A percentile compares a stretch with the other conserved stretches of the same genome.
phyloP scores from a whole-genome alignment of 306 rosid species.

The Coriaria nepalensis region DNA sequence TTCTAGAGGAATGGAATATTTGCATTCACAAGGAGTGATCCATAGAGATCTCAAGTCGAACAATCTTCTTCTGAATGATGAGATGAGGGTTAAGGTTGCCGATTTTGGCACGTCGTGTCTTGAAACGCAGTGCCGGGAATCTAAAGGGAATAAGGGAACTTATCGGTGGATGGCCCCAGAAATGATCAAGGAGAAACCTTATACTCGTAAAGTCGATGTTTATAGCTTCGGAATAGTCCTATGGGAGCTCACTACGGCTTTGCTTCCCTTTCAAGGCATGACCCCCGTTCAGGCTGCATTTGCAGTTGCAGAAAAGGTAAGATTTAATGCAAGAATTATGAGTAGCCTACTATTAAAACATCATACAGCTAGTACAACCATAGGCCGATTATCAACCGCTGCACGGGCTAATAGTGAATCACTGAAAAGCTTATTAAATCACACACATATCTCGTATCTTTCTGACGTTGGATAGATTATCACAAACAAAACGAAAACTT shows the following conservation, averaged over 20 bases:
- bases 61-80: constrained; percentile 88
- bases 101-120: constrained; percentile 97
- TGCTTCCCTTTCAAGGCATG: constrained; percentile 97
- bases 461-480: too few species aligned
- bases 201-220: constrained; percentile 79
- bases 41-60: constrained; percentile 91
- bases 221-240: constrained; percentile 94
- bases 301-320: constrained; percentile 96
- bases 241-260: constrained; percentile 89
- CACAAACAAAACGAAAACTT: too few species aligned
- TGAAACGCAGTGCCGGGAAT: constrained; percentile 70
- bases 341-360: too few species aligned
- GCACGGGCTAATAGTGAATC: too few species aligned
- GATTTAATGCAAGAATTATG: background rate
- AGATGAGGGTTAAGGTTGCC: constrained; percentile 96
- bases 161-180: constrained; percentile 99
- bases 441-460: too few species aligned
- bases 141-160: constrained; percentile 97
- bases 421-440: too few species aligned
- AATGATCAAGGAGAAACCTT: constrained; percentile 87
- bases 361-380: too few species aligned
- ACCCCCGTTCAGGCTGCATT: constrained; percentile 99
- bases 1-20: constrained; percentile 95
- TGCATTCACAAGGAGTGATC: constrained; percentile 93
- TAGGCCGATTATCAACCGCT: too few species aligned